These are phyloP conservation scores for Periconia digitata DNA, from an alignment of 2,329 filamentous ascomycete species.

Conservation along the genomic window DNA sequence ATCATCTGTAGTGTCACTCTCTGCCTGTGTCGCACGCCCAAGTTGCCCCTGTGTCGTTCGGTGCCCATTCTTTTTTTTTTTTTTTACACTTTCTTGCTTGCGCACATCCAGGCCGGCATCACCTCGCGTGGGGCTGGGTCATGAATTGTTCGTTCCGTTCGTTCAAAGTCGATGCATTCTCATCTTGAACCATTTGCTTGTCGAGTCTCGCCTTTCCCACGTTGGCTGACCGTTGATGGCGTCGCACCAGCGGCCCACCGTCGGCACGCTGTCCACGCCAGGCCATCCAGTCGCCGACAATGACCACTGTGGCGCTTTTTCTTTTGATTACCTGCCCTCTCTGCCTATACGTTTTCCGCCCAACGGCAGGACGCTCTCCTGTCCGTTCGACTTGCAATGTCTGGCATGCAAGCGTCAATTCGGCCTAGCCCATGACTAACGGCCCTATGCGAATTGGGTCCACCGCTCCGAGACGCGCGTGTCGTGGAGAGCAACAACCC, in stretches of 20 bases:
- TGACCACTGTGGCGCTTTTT: neutral
- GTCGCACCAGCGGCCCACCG: conserved; percentile 32
- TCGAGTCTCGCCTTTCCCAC: conserved; percentile 19
- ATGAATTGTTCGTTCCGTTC: too few relatives aligned
- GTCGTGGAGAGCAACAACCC: conserved; percentile 1
- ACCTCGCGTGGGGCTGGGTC: too few relatives aligned
- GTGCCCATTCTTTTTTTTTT: too few relatives aligned
- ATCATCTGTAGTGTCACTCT: neutral
- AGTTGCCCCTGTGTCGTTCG: too few relatives aligned
- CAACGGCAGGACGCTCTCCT: conserved; percentile 29
- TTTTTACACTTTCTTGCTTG: too few relatives aligned
- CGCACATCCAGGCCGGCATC: too few relatives aligned
- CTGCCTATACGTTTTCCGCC: conserved; percentile 19
- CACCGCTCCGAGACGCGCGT: neutral
- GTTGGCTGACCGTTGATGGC: conserved; percentile 40
- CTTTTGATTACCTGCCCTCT: conserved; percentile 23
- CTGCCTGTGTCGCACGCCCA: neutral
- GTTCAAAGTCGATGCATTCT: too few relatives aligned
- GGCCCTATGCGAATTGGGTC: too few relatives aligned
- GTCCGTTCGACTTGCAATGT: neutral
- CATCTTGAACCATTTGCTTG: too few relatives aligned
- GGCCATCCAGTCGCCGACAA: neutral
- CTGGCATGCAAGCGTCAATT: too few relatives aligned
- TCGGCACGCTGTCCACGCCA: neutral
- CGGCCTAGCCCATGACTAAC: too few relatives aligned